Base-by-base conservation (phyloP, 1,284 basidiomycete genomes). In the Pterula multifida region DNA sequence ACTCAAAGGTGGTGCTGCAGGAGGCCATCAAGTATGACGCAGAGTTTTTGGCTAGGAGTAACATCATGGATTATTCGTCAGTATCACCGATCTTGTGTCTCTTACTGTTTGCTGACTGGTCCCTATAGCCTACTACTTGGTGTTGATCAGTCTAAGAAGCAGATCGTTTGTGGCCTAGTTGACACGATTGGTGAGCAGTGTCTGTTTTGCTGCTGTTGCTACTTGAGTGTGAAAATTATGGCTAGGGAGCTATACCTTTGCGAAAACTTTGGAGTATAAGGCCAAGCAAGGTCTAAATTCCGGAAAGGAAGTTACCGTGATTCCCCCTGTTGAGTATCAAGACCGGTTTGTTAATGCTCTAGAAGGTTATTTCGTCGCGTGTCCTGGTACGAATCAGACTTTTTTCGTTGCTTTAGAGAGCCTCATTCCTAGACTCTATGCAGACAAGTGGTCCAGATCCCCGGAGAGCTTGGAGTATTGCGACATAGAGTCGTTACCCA, bases 61-160 rank as follows among this genome's bases (percentile, higher is more conserved):
- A 85, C 54, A 85, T 89, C 57, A 88, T 89, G 84, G 86, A 90
- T 58, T 90, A 89, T 57, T 87, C 84, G 75, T 85, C 62, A 57
- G 70, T 58, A 4, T 44, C 39, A 11, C 23, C 11, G 39, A 44
- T 44, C 19, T 44, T 44, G 6, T 17, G 39, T 19, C 12, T 48
- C 36, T n/a, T 28, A 24, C 12, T 36, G 36, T 32, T 25, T 42
- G 39, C 4, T 54, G 45, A 48, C 46, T 52, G 44, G 15, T 19
- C 12, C 22, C 26, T 19, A 0, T 50, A 84, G 81, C 13, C 68
- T 85, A 25, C 66, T 86, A 12, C 68, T 86, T 1, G 81, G 82
- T 3, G 67, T 90, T 9, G 79, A 88, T 56, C 72, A 78, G 49
- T 71, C 73, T 53, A 68, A 66, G 51, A 79, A 78, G 55, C 72